A percentile compares a stretch with the other conserved stretches of the same genome.
Evolutionary conservation across 2,329 filamentous ascomycete genomes (phyloP).

Genomic region (Helminthosporium solani): DNA sequence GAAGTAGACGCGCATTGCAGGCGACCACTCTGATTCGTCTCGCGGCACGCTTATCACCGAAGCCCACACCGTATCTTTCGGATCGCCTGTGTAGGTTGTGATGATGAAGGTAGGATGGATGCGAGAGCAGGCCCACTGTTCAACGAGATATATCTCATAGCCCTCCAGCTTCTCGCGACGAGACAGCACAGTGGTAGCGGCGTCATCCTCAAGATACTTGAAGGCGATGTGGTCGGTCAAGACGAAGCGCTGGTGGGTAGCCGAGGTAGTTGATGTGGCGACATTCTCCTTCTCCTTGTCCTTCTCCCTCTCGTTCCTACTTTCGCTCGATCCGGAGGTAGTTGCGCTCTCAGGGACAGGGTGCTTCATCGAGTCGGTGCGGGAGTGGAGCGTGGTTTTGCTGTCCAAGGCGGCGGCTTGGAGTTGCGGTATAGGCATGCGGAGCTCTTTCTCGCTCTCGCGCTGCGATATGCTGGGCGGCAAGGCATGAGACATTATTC

Average conservation of each 20-base stretch:
- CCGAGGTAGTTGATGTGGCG: conserved; percentile 22
- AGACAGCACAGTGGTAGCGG: conserved; percentile 71
- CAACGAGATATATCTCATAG: conserved; percentile 91
- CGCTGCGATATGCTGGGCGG: conserved; percentile 18
- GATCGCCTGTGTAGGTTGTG: conserved; percentile 87
- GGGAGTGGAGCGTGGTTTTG: conserved; percentile 10
- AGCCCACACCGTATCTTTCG: conserved; percentile 73
- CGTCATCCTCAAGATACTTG: conserved; percentile 78
- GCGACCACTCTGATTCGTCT: conserved; percentile 78
- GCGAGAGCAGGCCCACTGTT: conserved; percentile 96
- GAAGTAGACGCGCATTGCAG: conserved; percentile 78
- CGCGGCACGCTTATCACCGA: conserved; percentile 79
- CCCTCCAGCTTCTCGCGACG: conserved; percentile 69
- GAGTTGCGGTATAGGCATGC: conserved; percentile 25
- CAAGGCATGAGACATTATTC: conserved; percentile 24
- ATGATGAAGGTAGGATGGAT: conserved; percentile 88
- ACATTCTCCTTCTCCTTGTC: conserved; percentile 1
- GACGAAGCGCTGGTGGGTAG: conserved; percentile 59
- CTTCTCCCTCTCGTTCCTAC: too few species aligned
- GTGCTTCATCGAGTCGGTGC: conserved; percentile 10
- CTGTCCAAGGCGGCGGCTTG: conserved; percentile 23
- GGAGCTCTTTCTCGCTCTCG: conserved; percentile 31
- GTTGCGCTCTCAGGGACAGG: conserved; percentile 13
- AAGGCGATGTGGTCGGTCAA: conserved; percentile 68
- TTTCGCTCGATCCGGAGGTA: conserved; percentile 8